phyloP scores from a whole-genome alignment of 2,329 filamentous ascomycete species.

The Penicillium sp. region DNA sequence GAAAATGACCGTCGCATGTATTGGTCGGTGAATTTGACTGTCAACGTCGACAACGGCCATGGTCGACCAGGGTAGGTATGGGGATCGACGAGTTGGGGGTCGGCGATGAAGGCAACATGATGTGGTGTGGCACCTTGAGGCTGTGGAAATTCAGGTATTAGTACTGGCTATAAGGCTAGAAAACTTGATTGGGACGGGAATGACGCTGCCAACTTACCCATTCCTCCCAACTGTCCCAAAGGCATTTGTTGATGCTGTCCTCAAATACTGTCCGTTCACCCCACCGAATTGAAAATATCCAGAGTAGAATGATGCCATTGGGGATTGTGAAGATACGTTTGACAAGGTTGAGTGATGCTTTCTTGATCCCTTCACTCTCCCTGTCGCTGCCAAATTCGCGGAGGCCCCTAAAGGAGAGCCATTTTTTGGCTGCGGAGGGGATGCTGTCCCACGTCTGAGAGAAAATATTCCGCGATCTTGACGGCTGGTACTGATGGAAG shows the following conservation, averaged over 20 bases:
- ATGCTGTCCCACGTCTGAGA: conserved; percentile 18
- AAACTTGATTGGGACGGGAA: not conserved
- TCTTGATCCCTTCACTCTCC: conserved; percentile 18
- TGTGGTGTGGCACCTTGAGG: conserved; percentile 76
- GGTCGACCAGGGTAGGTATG: conserved; percentile 89
- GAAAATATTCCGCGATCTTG: conserved; percentile 13
- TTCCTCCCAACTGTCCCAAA: conserved; percentile 85
- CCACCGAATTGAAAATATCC: conserved; percentile 77
- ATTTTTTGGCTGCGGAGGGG: conserved; percentile 24
- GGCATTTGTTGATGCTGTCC: conserved; percentile 67
- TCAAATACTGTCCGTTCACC: conserved; percentile 79
- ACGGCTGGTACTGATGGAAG: conserved; percentile 17
- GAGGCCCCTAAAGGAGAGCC: conserved; percentile 19
- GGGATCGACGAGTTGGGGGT: conserved; percentile 88
- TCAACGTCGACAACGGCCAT: conserved; percentile 67
- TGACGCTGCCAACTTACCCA: conserved; percentile 64
- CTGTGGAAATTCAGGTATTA: conserved; percentile 48
- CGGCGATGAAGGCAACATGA: conserved; percentile 78
- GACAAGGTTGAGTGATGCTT: conserved; percentile 12
- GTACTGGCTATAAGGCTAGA: not conserved
- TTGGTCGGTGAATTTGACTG: conserved; percentile 76
- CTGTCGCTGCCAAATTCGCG: conserved; percentile 7
- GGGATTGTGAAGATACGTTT: conserved; percentile 47
- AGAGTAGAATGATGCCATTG: conserved; percentile 67
- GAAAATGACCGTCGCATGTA: conserved; percentile 82